These are phyloP conservation scores for Pythium coloratum DNA, from an alignment of 352 stramenopile genomes.

Conservation along the genomic window DNA sequence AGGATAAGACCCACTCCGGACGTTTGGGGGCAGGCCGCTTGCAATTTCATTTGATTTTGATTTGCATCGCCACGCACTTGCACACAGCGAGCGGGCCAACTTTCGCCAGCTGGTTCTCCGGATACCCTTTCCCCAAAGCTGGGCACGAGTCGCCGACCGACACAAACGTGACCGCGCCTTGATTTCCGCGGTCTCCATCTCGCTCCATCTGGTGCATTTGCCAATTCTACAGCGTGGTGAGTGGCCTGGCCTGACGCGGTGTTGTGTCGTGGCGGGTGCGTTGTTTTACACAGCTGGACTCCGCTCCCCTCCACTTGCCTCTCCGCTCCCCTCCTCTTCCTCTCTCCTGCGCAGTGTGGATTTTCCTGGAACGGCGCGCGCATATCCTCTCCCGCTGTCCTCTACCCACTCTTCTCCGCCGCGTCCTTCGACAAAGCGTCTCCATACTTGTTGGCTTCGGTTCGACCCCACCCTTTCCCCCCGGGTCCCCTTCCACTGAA, in stretches of 20 bases:
- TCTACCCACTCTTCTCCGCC: not conserved
- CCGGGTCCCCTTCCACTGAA: not conserved
- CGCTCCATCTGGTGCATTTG: not conserved
- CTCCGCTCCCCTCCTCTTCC: not conserved
- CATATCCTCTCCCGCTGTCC: constrained; percentile 12
- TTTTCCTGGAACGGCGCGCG: not conserved
- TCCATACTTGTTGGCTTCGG: not conserved
- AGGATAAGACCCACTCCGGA: not conserved
- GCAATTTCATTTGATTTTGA: not conserved
- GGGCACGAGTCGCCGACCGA: not conserved
- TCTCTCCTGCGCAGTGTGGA: not conserved
- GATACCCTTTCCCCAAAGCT: not conserved
- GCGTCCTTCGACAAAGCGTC: not conserved
- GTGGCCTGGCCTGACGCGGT: too few relatives aligned
- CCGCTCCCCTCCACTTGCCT: not conserved
- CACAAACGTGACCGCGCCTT: not conserved
- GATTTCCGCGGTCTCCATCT: not conserved
- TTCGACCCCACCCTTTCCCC: not conserved
- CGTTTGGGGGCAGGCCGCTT: not conserved
- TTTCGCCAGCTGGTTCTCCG: not conserved
- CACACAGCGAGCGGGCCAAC: too few relatives aligned
- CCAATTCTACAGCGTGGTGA: too few relatives aligned
- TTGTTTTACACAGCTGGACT: constrained; percentile 15
- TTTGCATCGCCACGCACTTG: not conserved
- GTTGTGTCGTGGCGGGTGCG: constrained; percentile 1